These are phyloP conservation scores for Xanthoceras sorbifolium DNA, from an alignment of 345 rosid genomes.

Conservation along the genomic window DNA sequence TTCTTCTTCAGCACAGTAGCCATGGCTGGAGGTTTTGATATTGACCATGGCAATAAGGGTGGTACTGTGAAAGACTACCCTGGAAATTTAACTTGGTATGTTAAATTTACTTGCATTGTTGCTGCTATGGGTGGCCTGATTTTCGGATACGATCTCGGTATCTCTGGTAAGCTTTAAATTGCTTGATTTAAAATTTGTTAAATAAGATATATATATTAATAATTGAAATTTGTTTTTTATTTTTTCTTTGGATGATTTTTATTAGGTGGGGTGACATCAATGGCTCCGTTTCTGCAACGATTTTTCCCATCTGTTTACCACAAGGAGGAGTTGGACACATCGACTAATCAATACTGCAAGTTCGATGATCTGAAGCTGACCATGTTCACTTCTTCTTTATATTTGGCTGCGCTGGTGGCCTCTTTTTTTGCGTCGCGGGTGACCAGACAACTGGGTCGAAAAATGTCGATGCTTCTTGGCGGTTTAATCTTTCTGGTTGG, in stretches of 20 bases:
- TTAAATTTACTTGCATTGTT: conserved; percentile 10
- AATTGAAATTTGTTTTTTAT: neutral
- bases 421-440: conserved; percentile 49
- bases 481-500: conserved; percentile 48
- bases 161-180: conserved; percentile 26
- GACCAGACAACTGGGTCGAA: conserved; percentile 45
- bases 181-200: neutral
- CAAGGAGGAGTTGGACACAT: conserved; percentile 23
- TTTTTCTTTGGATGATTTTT: neutral
- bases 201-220: too few relatives aligned
- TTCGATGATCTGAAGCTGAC: conserved; percentile 43
- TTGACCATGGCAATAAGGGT: neutral
- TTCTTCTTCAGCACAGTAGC: neutral
- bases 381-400: conserved; percentile 58
- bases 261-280: conserved; percentile 57
- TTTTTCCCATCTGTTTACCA: conserved; percentile 49
- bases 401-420: conserved; percentile 53
- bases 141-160: conserved; percentile 49
- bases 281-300: conserved; percentile 43
- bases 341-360: conserved; percentile 49
- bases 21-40: conserved; percentile 2
- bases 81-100: neutral
- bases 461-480: conserved; percentile 44
- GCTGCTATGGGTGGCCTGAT: conserved; percentile 38
- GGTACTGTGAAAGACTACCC: conserved; percentile 9